Conservation (phyloP, 2,329 filamentous ascomycete species). For the Penicillium sp. region DNA sequence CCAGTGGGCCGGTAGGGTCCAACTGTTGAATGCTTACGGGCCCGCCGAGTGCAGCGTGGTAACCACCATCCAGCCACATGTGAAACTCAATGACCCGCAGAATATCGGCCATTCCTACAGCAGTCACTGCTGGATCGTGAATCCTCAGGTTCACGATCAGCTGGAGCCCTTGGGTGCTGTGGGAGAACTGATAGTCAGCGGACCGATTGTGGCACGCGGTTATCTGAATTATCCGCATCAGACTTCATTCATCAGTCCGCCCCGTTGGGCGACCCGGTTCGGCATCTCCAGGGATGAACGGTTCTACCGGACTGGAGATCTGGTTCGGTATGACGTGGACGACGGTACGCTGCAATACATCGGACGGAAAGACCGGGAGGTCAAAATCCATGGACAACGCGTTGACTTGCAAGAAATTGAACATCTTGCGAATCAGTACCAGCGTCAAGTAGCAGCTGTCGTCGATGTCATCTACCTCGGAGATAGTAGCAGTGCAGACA, state of each 20-base stretch:
- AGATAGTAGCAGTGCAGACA: neutral
- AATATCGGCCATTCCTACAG: neutral
- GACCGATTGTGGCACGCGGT: slow-evolving; percentile 10
- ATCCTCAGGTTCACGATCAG: slow-evolving; percentile 6
- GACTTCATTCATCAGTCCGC: slow-evolving; percentile 4
- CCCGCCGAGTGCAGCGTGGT: slow-evolving; percentile 2
- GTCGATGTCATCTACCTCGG: neutral
- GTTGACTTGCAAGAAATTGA: slow-evolving; percentile 11
- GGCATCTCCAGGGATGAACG: neutral
- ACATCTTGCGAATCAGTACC: neutral
- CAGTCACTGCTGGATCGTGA: slow-evolving; percentile 10
- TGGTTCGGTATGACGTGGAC: slow-evolving; percentile 3
- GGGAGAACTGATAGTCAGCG: slow-evolving; percentile 13
- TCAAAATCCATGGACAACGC: slow-evolving; percentile 11
- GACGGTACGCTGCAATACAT: slow-evolving; percentile 4
- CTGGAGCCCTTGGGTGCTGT: slow-evolving; percentile 7
- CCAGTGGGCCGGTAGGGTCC: neutral
- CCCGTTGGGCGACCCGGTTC: slow-evolving; percentile 3
- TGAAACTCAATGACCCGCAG: neutral
- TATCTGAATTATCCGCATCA: slow-evolving; percentile 7
- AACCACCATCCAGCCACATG: neutral
- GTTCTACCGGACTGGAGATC: slow-evolving; percentile 14
- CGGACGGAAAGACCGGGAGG: slow-evolving; percentile 10
- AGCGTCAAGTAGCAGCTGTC: neutral
- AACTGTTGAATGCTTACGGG: slow-evolving; percentile 4